These are phyloP conservation scores for Geosmithia putterillii DNA, from an alignment of 2,329 filamentous ascomycete genomes.

Conservation along the genomic window DNA sequence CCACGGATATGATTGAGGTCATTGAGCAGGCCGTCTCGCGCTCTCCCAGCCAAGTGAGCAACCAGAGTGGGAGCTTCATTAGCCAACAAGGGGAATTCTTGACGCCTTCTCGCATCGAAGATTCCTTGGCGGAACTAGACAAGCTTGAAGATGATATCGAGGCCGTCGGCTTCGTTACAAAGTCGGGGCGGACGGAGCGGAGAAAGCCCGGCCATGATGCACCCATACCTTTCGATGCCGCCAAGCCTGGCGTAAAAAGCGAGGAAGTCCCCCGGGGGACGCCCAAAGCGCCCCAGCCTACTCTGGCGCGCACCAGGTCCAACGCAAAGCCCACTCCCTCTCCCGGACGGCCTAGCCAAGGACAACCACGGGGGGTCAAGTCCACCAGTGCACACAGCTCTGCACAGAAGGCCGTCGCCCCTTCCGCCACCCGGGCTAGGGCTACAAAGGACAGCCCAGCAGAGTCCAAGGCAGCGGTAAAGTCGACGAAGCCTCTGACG, in stretches of 20 bases:
- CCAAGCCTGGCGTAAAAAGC: background rate
- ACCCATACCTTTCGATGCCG: background rate
- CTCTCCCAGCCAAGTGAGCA: slow-evolving; percentile 15
- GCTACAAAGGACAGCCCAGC: slow-evolving; percentile 6
- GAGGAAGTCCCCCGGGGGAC: slow-evolving; percentile 10
- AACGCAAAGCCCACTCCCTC: slow-evolving; percentile 21
- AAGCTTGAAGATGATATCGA: slow-evolving; percentile 50
- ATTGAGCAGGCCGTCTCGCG: slow-evolving; percentile 20
- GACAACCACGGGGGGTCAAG: slow-evolving; percentile 19
- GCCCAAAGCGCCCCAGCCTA: slow-evolving; percentile 17
- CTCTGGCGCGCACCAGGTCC: slow-evolving; percentile 28
- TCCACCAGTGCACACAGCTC: slow-evolving; percentile 1
- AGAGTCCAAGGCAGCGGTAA: slow-evolving; percentile 29
- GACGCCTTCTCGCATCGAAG: slow-evolving; percentile 42
- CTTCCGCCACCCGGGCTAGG: slow-evolving; percentile 8
- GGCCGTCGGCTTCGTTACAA: slow-evolving; percentile 29
- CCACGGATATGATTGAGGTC: slow-evolving; percentile 14
- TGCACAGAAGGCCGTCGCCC: slow-evolving; percentile 5
- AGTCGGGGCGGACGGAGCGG: slow-evolving; percentile 17
- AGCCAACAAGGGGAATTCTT: slow-evolving; percentile 6
- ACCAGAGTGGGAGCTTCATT: slow-evolving; percentile 17
- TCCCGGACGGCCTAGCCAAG: slow-evolving; percentile 27
- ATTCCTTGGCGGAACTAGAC: slow-evolving; percentile 51
- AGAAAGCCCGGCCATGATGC: slow-evolving; percentile 5
- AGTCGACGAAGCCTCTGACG: slow-evolving; percentile 42